Evolutionary conservation across 208 protist genomes (phyloP), one percentile per base, ranked within the genome.

Genomic region (Endotrypanum monterogeii): DNA sequence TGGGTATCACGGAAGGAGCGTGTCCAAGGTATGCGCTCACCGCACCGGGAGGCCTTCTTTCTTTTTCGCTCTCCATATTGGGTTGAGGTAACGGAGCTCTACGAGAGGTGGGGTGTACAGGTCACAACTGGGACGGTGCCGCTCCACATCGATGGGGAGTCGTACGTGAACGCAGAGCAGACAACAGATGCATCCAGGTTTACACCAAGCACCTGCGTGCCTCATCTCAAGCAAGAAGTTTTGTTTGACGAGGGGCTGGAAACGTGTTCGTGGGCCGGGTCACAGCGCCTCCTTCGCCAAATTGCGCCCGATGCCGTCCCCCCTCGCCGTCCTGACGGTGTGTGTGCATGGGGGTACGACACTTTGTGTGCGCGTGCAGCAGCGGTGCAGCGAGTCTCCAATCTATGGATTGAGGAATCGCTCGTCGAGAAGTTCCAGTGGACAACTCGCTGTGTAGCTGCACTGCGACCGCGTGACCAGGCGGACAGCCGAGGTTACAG

Each of bases 121-220:
- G 77, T 78, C n/a, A 72, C 60, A 39, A 50, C 70, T 3, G 60
- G 62, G 32, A 73, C 58, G 39, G 63, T 68, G 25, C 81, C 78
- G 52, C 73, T 85, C 37, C 4, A 1, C 52, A 61, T 67, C 11
- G 35, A 48, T 3, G 6, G 20, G 7, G 23, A 6, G 1, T 25
- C 12, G 0, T 88, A 74, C 35, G 76, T 91, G 25, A 89, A 91
- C 62, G 87, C 84, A 0, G 84, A 91, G 69, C 78, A 91, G 73
- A 91, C 86, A n/a, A 86, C 76, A 2, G 76, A 91, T 48, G 86
- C 86, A 0, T 88, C 86, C 0, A 48, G 67, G 37, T 91, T 91
- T 67, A 83, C 66, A 18, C 41, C 77, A 0, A 23, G 16, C 6
- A 84, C 80, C 16, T 91, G 86, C 61, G 69, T 79, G 0, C 78